Evolutionary conservation across 2,329 filamentous ascomycete species (phyloP).

Genomic region (Phaeoacremonium minimum): DNA sequence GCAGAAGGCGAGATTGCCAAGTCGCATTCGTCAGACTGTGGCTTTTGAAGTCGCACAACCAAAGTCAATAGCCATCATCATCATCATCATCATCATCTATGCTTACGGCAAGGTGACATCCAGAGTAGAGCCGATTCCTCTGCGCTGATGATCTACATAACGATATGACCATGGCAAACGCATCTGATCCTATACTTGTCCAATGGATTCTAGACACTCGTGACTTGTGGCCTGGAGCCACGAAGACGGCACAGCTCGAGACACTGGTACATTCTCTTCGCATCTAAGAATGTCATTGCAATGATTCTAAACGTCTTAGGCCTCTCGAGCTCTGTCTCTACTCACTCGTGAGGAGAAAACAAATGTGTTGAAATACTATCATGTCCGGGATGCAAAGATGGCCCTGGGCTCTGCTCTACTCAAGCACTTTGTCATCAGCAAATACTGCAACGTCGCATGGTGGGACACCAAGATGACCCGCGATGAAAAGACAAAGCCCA

Average conservation of each 20-base stretch:
- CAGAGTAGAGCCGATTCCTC: no score
- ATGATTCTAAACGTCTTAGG: constrained; percentile 29
- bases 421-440: constrained; percentile 66
- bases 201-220: constrained; percentile 63
- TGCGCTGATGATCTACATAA: no score
- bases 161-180: constrained; percentile 6
- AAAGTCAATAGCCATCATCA: no score
- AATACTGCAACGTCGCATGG: constrained; percentile 58
- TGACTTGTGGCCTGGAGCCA: constrained; percentile 48
- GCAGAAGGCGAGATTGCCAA: no score
- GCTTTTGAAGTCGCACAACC: no score
- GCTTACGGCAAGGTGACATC: no score
- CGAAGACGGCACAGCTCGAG: constrained; percentile 42
- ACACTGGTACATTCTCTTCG: constrained; percentile 32
- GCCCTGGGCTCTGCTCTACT: constrained; percentile 67
- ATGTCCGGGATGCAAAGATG: constrained; percentile 71
- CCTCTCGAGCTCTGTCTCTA: constrained; percentile 47
- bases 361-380: constrained; percentile 56
- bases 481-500: constrained; percentile 49
- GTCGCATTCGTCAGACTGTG: no score
- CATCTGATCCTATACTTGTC: constrained; percentile 33
- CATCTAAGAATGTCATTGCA: neutral
- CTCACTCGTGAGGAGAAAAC: constrained; percentile 51
- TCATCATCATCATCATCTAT: no score
- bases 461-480: constrained; percentile 50